These are phyloP conservation scores for Mortierella sp. DNA, from an alignment of 371 early-diverging fungal genomes.

Conservation along the genomic window DNA sequence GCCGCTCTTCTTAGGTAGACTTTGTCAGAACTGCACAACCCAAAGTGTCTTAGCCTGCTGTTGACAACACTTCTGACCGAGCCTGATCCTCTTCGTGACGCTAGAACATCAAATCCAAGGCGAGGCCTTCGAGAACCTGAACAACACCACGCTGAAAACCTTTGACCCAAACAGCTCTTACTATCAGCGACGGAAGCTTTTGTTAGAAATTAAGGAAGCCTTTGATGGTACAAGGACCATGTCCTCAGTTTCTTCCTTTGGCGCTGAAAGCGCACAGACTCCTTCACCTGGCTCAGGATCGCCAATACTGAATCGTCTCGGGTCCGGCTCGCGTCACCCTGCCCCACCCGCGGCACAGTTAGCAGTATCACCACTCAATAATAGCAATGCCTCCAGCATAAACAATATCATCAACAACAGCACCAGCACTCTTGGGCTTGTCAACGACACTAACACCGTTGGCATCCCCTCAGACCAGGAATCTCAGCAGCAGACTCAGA, in stretches of 20 bases:
- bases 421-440: neutral
- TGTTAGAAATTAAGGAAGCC: slow-evolving; percentile 43
- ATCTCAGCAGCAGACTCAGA: neutral
- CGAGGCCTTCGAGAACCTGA: slow-evolving; percentile 31
- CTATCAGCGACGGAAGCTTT: slow-evolving; percentile 36
- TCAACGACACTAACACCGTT: slow-evolving; percentile 16
- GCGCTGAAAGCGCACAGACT: slow-evolving; percentile 24
- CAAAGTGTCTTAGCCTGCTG: neutral
- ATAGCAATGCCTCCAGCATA: slow-evolving; percentile 19
- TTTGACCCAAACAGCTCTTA: slow-evolving; percentile 42
- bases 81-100: too few relatives aligned
- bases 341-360: slow-evolving; percentile 22
- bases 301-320: slow-evolving; percentile 38
- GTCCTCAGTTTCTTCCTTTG: slow-evolving; percentile 23
- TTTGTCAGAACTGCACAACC: neutral
- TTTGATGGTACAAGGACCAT: slow-evolving; percentile 42
- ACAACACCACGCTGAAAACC: slow-evolving; percentile 23
- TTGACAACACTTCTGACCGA: too few relatives aligned
- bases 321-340: slow-evolving; percentile 35
- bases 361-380: slow-evolving; percentile 9
- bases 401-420: slow-evolving; percentile 7
- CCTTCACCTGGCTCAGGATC: slow-evolving; percentile 35
- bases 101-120: slow-evolving; percentile 44
- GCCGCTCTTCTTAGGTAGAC: slow-evolving; percentile 37
- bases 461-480: slow-evolving; percentile 41